Percentiles rank a stretch among this genome's conserved stretches.
Conservation (phyloP, 345 rosid species). For the Ricinus communis region DNA sequence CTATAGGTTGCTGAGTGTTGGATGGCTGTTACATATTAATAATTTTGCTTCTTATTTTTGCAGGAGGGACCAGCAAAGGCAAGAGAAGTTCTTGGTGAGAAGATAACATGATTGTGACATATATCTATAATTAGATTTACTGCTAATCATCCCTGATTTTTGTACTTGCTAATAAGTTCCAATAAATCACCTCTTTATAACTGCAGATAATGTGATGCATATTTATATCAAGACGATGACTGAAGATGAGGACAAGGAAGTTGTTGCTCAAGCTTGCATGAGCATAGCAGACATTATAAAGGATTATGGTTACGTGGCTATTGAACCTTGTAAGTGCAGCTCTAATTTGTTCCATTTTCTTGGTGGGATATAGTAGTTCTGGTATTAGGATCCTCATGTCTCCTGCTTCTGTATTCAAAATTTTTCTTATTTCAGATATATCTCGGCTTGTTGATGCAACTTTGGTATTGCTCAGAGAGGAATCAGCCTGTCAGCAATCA, state of each 20-base stretch:
- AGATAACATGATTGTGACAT: slow-evolving; percentile 9
- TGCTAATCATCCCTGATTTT: slow-evolving; percentile 4
- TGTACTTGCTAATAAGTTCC: slow-evolving; percentile 12
- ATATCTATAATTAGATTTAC: background rate
- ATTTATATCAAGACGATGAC: slow-evolving; percentile 76
- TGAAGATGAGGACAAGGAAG: slow-evolving; percentile 97
- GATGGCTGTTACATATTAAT: background rate
- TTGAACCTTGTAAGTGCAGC: slow-evolving; percentile 80
- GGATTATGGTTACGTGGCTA: slow-evolving; percentile 71
- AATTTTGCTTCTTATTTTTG: slow-evolving; percentile 24
- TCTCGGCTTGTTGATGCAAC: slow-evolving; percentile 78
- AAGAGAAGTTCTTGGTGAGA: slow-evolving; percentile 74
- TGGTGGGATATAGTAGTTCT: background rate
- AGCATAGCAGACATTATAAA: slow-evolving; percentile 78
- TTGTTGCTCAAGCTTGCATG: slow-evolving; percentile 93
- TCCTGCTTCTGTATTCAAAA: slow-evolving; percentile 8
- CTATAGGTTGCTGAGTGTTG: background rate
- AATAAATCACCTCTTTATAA: slow-evolving; percentile 23
- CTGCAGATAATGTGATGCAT: slow-evolving; percentile 74
- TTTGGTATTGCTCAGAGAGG: slow-evolving; percentile 67
- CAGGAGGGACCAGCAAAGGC: slow-evolving; percentile 78
- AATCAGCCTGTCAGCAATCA: slow-evolving; percentile 81
- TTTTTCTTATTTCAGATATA: slow-evolving; percentile 52
- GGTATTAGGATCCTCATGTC: background rate
- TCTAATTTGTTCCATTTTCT: slow-evolving; percentile 5